These are phyloP conservation scores for Starmerella riodocensis DNA, from an alignment of 805 yeast species.

Conservation along the genomic window DNA sequence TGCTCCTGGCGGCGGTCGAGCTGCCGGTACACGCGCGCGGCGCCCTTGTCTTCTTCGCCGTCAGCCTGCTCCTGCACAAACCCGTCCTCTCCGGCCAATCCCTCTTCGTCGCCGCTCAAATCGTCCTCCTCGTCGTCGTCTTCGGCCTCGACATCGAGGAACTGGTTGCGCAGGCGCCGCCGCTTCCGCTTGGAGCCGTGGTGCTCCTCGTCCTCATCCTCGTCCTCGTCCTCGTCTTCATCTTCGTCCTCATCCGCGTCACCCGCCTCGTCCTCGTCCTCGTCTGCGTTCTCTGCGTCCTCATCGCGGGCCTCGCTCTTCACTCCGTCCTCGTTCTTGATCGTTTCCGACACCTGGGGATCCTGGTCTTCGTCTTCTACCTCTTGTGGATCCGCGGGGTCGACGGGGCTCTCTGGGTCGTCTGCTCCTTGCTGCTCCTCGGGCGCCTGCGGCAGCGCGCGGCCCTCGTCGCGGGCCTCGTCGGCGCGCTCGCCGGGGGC, in stretches of 20 bases:
- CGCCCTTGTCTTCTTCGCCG: constrained; percentile 33
- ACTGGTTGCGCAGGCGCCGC: constrained; percentile 55
- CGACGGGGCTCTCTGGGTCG: neutral
- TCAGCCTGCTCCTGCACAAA: constrained; percentile 44
- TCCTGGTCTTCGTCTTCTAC: constrained; percentile 23
- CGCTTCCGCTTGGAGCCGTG: constrained; percentile 29
- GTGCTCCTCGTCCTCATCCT: constrained; percentile 46
- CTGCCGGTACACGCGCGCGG: constrained; percentile 73
- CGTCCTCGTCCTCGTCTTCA: constrained; percentile 26
- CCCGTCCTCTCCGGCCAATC: constrained; percentile 58
- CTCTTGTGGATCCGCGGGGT: neutral
- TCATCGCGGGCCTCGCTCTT: constrained; percentile 30
- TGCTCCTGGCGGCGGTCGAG: constrained; percentile 51
- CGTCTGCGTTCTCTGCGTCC: constrained; percentile 20
- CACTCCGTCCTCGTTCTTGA: constrained; percentile 2
- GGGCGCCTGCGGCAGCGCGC: neutral
- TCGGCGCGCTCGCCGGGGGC: no score
- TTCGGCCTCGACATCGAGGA: constrained; percentile 96
- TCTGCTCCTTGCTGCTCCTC: neutral
- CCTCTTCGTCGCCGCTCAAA: constrained; percentile 91
- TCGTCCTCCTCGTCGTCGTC: constrained; percentile 97
- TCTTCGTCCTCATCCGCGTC: constrained; percentile 25
- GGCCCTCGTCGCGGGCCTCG: no score
- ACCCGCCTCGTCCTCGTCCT: constrained; percentile 15
- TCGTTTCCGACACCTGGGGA: neutral